A percentile compares a stretch with the other conserved stretches of the same genome.
Conservation (phyloP, 257 asterid species). For the Plantago ovata region DNA sequence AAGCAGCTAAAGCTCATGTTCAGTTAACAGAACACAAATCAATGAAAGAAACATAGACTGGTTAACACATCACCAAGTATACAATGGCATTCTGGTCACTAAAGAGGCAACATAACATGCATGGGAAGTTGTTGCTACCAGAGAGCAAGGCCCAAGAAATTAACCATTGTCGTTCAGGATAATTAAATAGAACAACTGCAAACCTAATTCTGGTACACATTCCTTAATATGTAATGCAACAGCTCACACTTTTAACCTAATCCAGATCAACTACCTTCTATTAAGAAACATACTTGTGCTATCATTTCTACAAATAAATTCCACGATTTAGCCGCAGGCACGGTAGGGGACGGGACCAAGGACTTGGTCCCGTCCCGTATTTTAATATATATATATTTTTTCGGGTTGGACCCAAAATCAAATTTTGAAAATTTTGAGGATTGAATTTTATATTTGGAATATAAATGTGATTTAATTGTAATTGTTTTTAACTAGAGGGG, state of each 20-base stretch:
- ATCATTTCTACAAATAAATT: not conserved
- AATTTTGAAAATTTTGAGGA: too few species aligned
- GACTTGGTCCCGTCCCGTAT: too few species aligned
- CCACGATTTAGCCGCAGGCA: constrained; percentile 2
- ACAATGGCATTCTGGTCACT: constrained; percentile 37
- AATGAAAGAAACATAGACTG: too few species aligned
- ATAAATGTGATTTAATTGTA: too few species aligned
- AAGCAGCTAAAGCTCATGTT: too few species aligned
- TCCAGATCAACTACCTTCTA: constrained; percentile 18
- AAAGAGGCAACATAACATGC: constrained; percentile 25
- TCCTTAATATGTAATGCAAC: constrained; percentile 28
- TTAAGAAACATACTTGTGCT: not conserved
- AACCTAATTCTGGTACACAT: constrained; percentile 21
- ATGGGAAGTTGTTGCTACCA: constrained; percentile 63
- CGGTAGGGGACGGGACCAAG: too few species aligned
- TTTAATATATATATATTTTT: too few species aligned
- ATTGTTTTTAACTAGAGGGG: too few species aligned
- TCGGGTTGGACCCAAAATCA: too few species aligned
- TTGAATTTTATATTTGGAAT: too few species aligned
- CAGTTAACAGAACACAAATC: too few species aligned
- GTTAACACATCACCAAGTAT: too few species aligned
- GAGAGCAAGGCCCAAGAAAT: constrained; percentile 33
- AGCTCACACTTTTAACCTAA: constrained; percentile 25
- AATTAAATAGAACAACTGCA: not conserved
- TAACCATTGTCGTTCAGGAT: constrained; percentile 6